A percentile compares a stretch with the other conserved stretches of the same genome.
Conservation (phyloP, 208 protist genomes). For the Acanthamoeba royreba region DNA sequence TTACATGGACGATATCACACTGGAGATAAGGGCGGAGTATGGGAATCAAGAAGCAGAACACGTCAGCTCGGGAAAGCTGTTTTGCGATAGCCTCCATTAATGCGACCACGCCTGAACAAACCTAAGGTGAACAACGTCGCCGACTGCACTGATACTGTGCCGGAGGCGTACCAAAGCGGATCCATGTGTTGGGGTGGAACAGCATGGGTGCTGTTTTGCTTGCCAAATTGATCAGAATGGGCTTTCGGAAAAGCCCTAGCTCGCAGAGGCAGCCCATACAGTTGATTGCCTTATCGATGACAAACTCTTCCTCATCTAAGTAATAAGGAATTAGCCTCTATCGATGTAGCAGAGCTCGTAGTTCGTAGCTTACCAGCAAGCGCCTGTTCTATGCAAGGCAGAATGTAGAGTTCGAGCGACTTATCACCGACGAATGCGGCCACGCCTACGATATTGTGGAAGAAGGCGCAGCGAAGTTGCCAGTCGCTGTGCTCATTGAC, state of each 20-base stretch:
- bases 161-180: slow-evolving; percentile 56
- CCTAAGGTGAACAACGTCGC: neutral
- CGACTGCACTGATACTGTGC: neutral
- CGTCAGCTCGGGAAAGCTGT: neutral
- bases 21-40: slow-evolving; percentile 11
- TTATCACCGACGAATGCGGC: slow-evolving; percentile 58
- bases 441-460: slow-evolving; percentile 66
- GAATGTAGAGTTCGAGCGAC: slow-evolving; percentile 60
- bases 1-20: slow-evolving; percentile 1
- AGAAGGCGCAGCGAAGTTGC: slow-evolving; percentile 68
- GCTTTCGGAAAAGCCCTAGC: slow-evolving; percentile 59
- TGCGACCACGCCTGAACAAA: neutral
- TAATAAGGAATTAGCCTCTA: neutral
- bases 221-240: slow-evolving; percentile 53
- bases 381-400: slow-evolving; percentile 62
- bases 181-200: slow-evolving; percentile 69
- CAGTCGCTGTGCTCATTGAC: slow-evolving; percentile 68
- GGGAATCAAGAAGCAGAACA: slow-evolving; percentile 48
- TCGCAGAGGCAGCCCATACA: slow-evolving; percentile 47
- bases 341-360: neutral
- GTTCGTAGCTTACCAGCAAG: neutral
- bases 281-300: slow-evolving; percentile 66
- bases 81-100: neutral
- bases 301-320: slow-evolving; percentile 73
- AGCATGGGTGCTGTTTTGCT: slow-evolving; percentile 52